phyloP scores from a whole-genome alignment of 108 stramenopile genomes.

The Nitzschia sp. region DNA sequence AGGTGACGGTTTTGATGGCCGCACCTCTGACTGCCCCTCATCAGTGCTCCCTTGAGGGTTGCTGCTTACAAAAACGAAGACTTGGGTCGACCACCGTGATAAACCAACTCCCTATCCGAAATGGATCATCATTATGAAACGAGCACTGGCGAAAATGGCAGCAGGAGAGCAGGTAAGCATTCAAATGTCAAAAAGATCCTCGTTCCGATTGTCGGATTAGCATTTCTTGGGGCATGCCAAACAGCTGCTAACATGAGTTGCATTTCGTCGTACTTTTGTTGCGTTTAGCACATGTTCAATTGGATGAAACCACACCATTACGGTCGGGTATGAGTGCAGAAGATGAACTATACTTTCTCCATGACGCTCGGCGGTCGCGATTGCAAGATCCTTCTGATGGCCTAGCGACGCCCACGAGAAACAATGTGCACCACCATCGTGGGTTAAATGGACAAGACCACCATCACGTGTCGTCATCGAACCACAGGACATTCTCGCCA shows the following conservation, averaged over 20 bases:
- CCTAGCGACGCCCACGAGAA: not conserved
- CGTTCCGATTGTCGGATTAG: too few species aligned
- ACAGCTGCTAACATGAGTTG: too few species aligned
- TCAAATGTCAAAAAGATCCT: too few species aligned
- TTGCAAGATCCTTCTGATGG: not conserved
- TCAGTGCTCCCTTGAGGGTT: too few species aligned
- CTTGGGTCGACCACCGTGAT: too few species aligned
- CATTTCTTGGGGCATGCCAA: too few species aligned
- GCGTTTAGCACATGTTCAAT: too few species aligned
- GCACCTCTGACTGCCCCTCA: too few species aligned
- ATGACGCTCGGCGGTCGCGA: not conserved
- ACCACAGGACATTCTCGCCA: not conserved
- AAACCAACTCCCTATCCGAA: too few species aligned
- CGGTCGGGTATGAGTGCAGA: not conserved
- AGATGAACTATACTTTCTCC: slow-evolving; percentile 2
- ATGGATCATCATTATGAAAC: not conserved
- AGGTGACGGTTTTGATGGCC: too few species aligned
- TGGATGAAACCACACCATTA: not conserved
- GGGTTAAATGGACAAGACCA: not conserved
- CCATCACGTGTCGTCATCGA: not conserved
- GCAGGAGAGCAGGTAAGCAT: not conserved
- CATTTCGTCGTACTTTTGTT: too few species aligned
- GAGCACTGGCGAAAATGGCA: not conserved
- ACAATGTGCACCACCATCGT: not conserved
- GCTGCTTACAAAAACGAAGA: too few species aligned